Conservation (phyloP, 129 eudicot genomes). For the Flaveria ramosissima region DNA sequence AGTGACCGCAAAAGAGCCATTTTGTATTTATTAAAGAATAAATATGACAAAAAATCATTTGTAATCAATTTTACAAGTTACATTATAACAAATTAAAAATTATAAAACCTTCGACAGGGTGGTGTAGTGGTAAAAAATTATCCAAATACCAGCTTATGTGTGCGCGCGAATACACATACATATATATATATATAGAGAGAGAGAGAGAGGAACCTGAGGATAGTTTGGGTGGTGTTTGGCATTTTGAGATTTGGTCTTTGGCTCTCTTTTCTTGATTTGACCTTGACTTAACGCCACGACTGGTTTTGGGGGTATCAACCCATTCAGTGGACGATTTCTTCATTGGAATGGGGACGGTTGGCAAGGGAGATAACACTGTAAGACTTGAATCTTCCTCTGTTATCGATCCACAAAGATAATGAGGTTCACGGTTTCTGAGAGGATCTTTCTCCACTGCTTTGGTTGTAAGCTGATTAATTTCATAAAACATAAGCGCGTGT, state of each 20-base stretch:
- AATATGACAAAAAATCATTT: no score
- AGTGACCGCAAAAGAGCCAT: background rate
- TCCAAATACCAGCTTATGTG: background rate
- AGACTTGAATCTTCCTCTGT: constrained; percentile 54
- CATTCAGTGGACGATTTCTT: constrained; percentile 54
- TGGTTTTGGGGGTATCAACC: constrained; percentile 53
- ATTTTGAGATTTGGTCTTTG: constrained; percentile 38
- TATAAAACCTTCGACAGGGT: no score
- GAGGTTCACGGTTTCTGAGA: constrained; percentile 63
- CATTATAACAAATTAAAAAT: no score
- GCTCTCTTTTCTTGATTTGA: constrained; percentile 59
- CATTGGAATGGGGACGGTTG: constrained; percentile 48
- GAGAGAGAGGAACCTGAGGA: constrained; percentile 42
- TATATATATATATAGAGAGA: background rate
- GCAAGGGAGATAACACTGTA: constrained; percentile 46
- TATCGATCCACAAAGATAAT: constrained; percentile 77
- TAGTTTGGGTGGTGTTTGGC: constrained; percentile 38
- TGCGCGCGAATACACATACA: background rate
- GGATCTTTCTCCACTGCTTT: constrained; percentile 71
- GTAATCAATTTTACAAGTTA: no score
- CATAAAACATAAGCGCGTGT: background rate
- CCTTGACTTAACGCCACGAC: constrained; percentile 37
- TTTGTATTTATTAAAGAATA: background rate
- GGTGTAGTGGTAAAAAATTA: background rate
- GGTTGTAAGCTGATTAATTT: constrained; percentile 60